phyloP scores from a whole-genome alignment of 2,329 filamentous ascomycete genomes.

The Epichloe hybrida region DNA sequence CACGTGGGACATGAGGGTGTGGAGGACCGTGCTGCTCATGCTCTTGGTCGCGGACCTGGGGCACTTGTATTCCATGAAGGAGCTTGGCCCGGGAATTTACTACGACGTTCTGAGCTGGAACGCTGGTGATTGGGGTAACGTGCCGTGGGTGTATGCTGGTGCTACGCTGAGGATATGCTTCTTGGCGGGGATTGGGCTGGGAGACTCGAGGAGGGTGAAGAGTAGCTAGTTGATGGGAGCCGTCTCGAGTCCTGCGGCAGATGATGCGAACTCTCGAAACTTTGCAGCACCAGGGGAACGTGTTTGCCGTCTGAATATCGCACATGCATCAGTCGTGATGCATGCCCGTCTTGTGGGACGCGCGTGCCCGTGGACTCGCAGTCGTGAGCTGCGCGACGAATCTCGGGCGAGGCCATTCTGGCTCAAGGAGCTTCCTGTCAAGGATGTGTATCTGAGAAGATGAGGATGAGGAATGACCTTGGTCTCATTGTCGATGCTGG shows the following conservation, averaged over 20 bases:
- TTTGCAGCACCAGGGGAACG: no score
- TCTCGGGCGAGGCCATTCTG: not conserved
- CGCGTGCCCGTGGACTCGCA: not conserved
- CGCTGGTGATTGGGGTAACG: conserved; percentile 53
- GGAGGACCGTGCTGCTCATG: conserved; percentile 52
- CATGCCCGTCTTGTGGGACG: no score
- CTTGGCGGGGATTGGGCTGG: conserved; percentile 40
- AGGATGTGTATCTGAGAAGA: not conserved
- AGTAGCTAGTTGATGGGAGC: conserved; percentile 1
- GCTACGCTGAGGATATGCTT: conserved; percentile 47
- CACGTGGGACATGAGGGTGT: conserved; percentile 55
- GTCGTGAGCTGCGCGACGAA: not conserved
- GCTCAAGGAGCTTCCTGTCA: not conserved
- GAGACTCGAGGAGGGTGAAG: conserved; percentile 12
- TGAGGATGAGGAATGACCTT: not conserved
- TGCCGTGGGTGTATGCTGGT: conserved; percentile 57
- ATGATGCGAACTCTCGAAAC: no score
- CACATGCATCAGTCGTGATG: no score
- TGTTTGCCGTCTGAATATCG: no score
- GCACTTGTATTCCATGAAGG: conserved; percentile 53
- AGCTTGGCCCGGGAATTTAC: conserved; percentile 48
- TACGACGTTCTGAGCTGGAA: conserved; percentile 52
- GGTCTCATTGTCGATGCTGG: not conserved
- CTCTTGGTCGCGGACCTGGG: conserved; percentile 65
- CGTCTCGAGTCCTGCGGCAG: no score